Base-by-base conservation (phyloP, 371 early-diverging fungal genomes). In the Mucor velutinosus region DNA sequence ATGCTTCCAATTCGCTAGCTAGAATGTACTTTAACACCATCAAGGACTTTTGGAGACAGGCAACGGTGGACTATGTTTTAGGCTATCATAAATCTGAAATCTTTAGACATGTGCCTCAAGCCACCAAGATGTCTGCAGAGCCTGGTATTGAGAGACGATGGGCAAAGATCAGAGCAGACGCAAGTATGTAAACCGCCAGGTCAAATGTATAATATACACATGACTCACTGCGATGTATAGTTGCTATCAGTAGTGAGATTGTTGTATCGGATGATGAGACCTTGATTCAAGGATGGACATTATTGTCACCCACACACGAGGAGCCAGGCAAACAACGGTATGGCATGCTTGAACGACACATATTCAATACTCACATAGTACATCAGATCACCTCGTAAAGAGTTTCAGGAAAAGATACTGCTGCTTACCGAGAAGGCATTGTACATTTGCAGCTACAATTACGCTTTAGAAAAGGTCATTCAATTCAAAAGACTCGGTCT, bases 381-480 rank as follows among this genome's bases (percentile, higher is more conserved):
- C 3, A 33, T 3, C 19, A 57, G 15, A 57, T 29, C 57, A 33
- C 57, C 64, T 19, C 7, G 47, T 8, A 81, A 77, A 32, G 70
- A 72, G 14, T 88, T 88, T 62, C 89, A 90, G 64, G 92, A 93
- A 72, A 89, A 91, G 73, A 87, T 93, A 3, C 78, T 93, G 0
- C 68, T 91, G 0, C 67, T 93, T 53, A 91, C 93, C 0, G 80
- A 85, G 27, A 79, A 82, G 21, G 92, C 93, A 0, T 64, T 93
- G 0, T 92, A 92, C 68, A 74, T 93, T 29, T 93, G 93, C 73
- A 85, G 88, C 29, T 91, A 89, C 65, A 87, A 92, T 72, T 90
- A 90, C 63, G 83, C 82, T 53, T 72, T 89, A 62, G 92, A 90
- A 66, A 91, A 92, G 69, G 90, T 91, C 1, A 75, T 90, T 1